Base-by-base conservation (phyloP, 2,329 filamentous ascomycete species). In the Sporothrix humicola region DNA sequence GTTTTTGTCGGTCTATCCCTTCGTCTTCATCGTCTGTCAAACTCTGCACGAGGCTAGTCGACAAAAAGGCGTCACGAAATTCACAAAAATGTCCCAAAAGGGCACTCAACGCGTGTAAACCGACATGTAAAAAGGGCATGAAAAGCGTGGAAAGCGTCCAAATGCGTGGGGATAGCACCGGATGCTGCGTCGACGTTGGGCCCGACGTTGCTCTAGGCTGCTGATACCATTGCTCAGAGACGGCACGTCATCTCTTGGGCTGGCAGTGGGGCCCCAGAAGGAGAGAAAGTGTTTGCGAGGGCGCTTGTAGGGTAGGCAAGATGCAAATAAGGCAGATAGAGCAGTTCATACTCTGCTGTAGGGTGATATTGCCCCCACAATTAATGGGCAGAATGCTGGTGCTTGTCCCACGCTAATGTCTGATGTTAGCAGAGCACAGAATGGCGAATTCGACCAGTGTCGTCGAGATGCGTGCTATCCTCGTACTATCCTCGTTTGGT, bases 391-490 rank as follows among this genome's bases (percentile, higher is more conserved):
- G 42, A 15, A 15, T 13, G 2, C 42, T 20, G 12, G 15, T 20
- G 9, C 8, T n/a, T 17, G 1, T 48, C 17, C 26, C 58, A 44
- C 70, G 58, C 70, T 65, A 65, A 72, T n/a, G 69, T 42, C 23
- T 72, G 70, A 65, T 72, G 70, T 72, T 52, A 72, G n/a, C 44
- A 63, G 10, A 31, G 17, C 10, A 5, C 26, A 61, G 26, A 65
- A 72, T 72, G 44, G n/a, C 70, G 70, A 54, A 72, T 71, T 23
- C 17, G 56, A n/a, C 20, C 10, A 54, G 42, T 46, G 10, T 23
- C 48, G 26, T 31, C 10, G 8, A 68, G 2, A 68, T 23, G 37
- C 42, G 44, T 48, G n/a, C n/a, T 9, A 23, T 37, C 31, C 31
- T 37, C 31, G 7, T 37, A 37, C 31, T 37, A 37, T 37, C 31